Percentiles rank a stretch among this genome's conserved stretches.
These are phyloP conservation scores for Mimosa bimucronata DNA, from an alignment of 306 rosid species.

Conservation along the genomic window DNA sequence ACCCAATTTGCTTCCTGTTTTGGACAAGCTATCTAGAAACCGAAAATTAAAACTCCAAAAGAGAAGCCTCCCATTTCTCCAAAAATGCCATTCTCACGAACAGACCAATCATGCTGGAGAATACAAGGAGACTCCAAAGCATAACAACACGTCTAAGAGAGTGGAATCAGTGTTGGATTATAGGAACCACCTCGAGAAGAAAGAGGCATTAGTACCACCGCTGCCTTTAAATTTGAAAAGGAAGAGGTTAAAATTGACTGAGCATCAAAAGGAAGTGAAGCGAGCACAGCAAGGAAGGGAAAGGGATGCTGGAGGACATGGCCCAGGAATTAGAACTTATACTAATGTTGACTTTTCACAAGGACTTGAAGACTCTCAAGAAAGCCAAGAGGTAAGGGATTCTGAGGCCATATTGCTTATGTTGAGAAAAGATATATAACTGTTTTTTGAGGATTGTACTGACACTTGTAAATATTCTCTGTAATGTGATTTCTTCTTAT, in stretches of 20 bases:
- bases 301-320: slow-evolving; percentile 68
- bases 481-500: neutral
- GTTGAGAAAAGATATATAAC: slow-evolving; percentile 47
- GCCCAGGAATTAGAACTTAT: slow-evolving; percentile 75
- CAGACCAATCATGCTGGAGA: slow-evolving; percentile 45
- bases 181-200: slow-evolving; percentile 34
- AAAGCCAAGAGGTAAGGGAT: slow-evolving; percentile 58
- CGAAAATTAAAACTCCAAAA: slow-evolving; percentile 69
- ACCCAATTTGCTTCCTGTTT: slow-evolving; percentile 55
- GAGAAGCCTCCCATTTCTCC: slow-evolving; percentile 55
- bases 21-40: slow-evolving; percentile 72
- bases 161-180: slow-evolving; percentile 31
- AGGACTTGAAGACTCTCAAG: slow-evolving; percentile 67
- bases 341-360: slow-evolving; percentile 73
- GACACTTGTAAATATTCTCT: neutral
- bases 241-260: slow-evolving; percentile 67
- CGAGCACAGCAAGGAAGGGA: slow-evolving; percentile 80
- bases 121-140: slow-evolving; percentile 53
- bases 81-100: slow-evolving; percentile 47
- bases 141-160: slow-evolving; percentile 16
- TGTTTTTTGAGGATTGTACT: slow-evolving; percentile 1
- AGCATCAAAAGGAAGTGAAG: slow-evolving; percentile 83
- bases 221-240: slow-evolving; percentile 44
- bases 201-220: slow-evolving; percentile 16
- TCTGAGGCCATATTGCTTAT: slow-evolving; percentile 60